Evolutionary conservation across 2,329 filamentous ascomycete species (phyloP), one percentile per base, ranked within the genome.

Genomic region (Colletotrichum sp.): DNA sequence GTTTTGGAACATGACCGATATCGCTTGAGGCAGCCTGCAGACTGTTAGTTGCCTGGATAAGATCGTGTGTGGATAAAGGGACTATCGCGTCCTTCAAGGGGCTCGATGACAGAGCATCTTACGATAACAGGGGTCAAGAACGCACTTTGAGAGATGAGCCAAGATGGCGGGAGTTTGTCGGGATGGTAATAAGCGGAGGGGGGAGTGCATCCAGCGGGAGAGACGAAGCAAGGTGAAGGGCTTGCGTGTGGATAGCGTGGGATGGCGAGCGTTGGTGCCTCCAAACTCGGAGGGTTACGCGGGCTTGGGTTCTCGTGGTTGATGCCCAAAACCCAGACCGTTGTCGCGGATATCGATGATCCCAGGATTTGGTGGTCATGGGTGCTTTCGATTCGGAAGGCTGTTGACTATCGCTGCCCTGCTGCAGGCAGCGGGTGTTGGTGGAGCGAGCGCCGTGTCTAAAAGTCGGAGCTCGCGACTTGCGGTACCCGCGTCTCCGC

Each of bases 391-490:
- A 26, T 30, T 18, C 64, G 18, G 44, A 60, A 10, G 55, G 28
- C 32, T 32, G 49, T n/a, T 49, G 57, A 10, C 28, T 44, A 24
- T 69, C 30, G 39, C 39, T 73, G 39, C 9, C 2, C 39, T 18
- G 39, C 39, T 49, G 39, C 59, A n/a, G 26, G 26, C 6, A 30
- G 26, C 34, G 28, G 28, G 39, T 66, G 7, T n/a, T 49, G 12
- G 26, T 32, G 16, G 57, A 26, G 30, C 60, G 55, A 59, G 55
- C n/a, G 16, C 30, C 59, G 59, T 30, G 59, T 39, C 21, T 64
- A 16, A 32, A 49, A 59, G 73, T 76, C 73, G 73, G 73, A 63
- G 36, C 73, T 76, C 73, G 73, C 69, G 69, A 66, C 55, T 72
- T 72, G 63, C 39, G 39, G 10, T n/a, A 16, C 63, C 69, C 52